Conservation (phyloP, 192 early-diverging fungal genomes). For the Backusella psychrophila region DNA sequence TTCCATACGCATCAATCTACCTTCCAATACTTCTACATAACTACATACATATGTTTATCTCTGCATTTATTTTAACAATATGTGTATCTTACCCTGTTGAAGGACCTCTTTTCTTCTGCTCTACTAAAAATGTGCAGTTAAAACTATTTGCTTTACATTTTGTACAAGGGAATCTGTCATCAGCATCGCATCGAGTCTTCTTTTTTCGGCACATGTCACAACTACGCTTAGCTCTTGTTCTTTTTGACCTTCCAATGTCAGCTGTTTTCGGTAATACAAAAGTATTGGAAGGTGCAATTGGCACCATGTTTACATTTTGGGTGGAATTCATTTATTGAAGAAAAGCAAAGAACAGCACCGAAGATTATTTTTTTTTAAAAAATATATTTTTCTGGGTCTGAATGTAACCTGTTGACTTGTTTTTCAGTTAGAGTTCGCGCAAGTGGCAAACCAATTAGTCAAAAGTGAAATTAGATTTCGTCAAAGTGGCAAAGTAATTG, state of each 20-base stretch:
- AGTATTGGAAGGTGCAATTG: background rate
- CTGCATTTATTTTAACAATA: background rate
- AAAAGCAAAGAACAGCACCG: background rate
- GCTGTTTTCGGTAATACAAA: background rate
- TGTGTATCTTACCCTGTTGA: constrained; percentile 59
- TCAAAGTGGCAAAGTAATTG: too few species aligned
- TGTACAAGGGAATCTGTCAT: constrained; percentile 57
- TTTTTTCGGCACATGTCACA: constrained; percentile 77
- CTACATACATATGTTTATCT: background rate
- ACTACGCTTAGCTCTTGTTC: constrained; percentile 32
- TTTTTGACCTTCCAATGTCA: constrained; percentile 18
- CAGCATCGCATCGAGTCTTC: constrained; percentile 79
- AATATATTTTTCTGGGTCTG: too few species aligned
- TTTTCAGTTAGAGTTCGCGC: too few species aligned
- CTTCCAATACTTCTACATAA: constrained; percentile 71
- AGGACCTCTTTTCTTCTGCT: constrained; percentile 65
- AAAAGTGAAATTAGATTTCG: too few species aligned
- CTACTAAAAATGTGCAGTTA: constrained; percentile 45
- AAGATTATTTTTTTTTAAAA: too few species aligned
- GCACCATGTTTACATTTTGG: constrained; percentile 5
- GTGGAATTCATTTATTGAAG: background rate
- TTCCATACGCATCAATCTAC: constrained; percentile 68
- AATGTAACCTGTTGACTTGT: too few species aligned
- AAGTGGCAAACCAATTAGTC: too few species aligned
- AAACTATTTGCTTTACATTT: constrained; percentile 61